Base-by-base conservation (phyloP, 257 asterid genomes). In the Verbascum thapsus region DNA sequence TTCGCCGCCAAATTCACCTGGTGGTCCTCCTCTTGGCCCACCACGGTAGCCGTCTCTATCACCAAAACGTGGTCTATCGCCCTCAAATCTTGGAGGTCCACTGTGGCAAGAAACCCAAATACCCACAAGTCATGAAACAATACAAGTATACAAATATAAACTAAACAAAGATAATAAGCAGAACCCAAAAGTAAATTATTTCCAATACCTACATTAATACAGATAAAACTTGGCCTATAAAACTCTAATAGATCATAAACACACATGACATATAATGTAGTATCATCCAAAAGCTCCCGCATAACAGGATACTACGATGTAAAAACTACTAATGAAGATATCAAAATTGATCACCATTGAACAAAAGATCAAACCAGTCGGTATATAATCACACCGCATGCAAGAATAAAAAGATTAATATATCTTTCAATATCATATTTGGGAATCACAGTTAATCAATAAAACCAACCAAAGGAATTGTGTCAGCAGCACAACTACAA, bases 41-140 rank as follows among this genome's bases (percentile, higher is more conserved):
- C 79, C 80, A 55, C 97, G 96, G 65, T 90, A 90, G 1, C 97
- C 97, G 38, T 90, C 97, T 53, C 97, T 75, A 61, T 90, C 97
- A 5, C 95, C 95, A 57, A 74, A 85, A 32, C 97, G 80, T 11
- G 95, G 91, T 42, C 96, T 80, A 34, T 85, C 97, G 2, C 96
- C 97, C 0, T 85, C 96, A 23, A 83, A 85, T 67, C 97, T 83
- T 0, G 97, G 88, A 50, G 96, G 97, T 60, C 97, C 96, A 63
- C 97, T 90, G 68, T 4, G 11, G 20, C 15, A 51, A 34, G 7
- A 71, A 35, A 49, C 0, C 15, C 37, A 39, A 32, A 30, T 6
- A 48, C 15, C 11, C 11, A 17, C 2, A 37, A 0, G 4, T 19
- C 11, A 64, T 5, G 12, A 40, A 45, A n/a, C n/a, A 13, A 15